Evolutionary conservation across 2,329 filamentous ascomycete genomes (phyloP), one percentile per base, ranked within the genome.

Genomic region (Whalleya microplaca): DNA sequence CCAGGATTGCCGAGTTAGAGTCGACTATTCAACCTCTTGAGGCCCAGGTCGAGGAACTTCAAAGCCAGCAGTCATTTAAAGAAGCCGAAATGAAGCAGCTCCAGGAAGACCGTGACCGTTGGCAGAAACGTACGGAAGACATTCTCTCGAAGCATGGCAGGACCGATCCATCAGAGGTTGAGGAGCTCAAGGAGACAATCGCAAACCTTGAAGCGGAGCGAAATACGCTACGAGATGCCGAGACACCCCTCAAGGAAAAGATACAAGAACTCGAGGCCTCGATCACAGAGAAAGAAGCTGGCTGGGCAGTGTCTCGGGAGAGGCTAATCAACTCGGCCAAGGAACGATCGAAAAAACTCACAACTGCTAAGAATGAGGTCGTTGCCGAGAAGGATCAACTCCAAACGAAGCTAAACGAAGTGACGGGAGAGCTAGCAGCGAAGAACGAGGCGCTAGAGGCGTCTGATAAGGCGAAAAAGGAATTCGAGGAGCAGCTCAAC

Each of bases 111-210:
- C 88, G 95, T 16, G 94, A 98, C 71, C 86, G 91, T 55, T 97
- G 94, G 91, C 92, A 96, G 75, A 94, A 97, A 79, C 89, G 95
- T 21, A 96, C 92, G 1, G 92, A 98, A 71, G 91, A 96, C 65
- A 97, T 99, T 59, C 84, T 99, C 48, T 92, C 92, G 64, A 97
- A 96, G 72, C 97, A 98, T 70, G 93, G 96, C 65, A 91, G 94
- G 53, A 91, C 96, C 50, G 95, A 99, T 70, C 94, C 95, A 43
- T 91, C 91, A 2, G 94, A 98, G 69, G 84, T 97, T 71, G 94
- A 98, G 66, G 87, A 89, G 57, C 82, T 99, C 55, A 96, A 95
- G 77, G 86, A 90, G 69, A 87, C 88, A 56, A 84, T 97, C 51
- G 77, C 85, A 6, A 77, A 76, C 1, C 76, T 93, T 10, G 82